Conservation (phyloP, 768 basidiomycete species). For the Russula brevipes region DNA sequence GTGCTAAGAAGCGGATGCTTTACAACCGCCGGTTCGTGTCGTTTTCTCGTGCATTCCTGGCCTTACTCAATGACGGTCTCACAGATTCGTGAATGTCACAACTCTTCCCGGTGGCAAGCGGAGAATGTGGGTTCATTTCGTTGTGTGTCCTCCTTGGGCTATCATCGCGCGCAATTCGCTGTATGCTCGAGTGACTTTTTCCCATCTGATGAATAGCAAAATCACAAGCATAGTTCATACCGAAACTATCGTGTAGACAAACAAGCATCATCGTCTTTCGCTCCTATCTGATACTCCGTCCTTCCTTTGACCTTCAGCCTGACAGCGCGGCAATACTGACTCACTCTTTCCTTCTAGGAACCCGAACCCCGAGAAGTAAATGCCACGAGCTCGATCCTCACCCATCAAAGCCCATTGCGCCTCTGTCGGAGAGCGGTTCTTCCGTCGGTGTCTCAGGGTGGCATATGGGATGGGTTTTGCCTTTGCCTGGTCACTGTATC, state of each 20-base stretch:
- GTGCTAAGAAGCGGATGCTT: slow-evolving; percentile 92
- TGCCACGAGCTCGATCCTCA: background rate
- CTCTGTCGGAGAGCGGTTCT: background rate
- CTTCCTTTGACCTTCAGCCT: slow-evolving; percentile 6
- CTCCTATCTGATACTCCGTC: slow-evolving; percentile 85
- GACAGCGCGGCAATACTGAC: background rate
- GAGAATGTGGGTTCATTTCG: slow-evolving; percentile 73
- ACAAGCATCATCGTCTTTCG: slow-evolving; percentile 93
- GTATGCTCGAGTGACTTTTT: slow-evolving; percentile 11
- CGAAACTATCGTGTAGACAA: slow-evolving; percentile 83
- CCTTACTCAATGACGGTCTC: background rate
- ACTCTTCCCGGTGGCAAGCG: slow-evolving; percentile 88
- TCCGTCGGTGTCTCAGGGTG: slow-evolving; percentile 9
- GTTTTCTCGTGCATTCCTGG: slow-evolving; percentile 3
- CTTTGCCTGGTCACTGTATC: slow-evolving; percentile 15
- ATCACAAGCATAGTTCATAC: slow-evolving; percentile 92
- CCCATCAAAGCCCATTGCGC: background rate
- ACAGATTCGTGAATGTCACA: slow-evolving; percentile 90
- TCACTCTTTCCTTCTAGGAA: slow-evolving; percentile 30
- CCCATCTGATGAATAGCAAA: slow-evolving; percentile 52
- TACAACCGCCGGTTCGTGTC: slow-evolving; percentile 84
- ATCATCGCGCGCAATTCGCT: slow-evolving; percentile 19
- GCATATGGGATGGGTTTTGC: background rate
- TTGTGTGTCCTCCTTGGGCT: slow-evolving; percentile 7
- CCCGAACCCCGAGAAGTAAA: slow-evolving; percentile 39